phyloP scores from a whole-genome alignment of 2,329 filamentous ascomycete genomes.

The Dothideomycetes sp. region DNA sequence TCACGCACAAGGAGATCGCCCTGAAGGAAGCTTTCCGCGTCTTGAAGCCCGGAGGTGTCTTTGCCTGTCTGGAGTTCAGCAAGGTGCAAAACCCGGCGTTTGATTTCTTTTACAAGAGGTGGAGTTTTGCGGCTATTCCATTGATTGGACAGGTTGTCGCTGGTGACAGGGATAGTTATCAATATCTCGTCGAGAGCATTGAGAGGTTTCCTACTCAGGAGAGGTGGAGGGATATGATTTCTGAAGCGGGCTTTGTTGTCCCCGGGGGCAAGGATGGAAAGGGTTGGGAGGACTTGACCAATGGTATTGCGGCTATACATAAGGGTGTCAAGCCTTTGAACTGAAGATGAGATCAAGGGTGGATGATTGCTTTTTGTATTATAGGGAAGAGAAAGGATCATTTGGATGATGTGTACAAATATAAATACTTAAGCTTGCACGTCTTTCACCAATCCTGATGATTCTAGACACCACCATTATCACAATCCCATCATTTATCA shows the following conservation, averaged over 20 bases:
- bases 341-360: no score
- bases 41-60: constrained; percentile 87
- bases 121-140: constrained; percentile 91
- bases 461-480: no score
- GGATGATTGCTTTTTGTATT: no score
- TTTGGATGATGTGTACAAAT: no score
- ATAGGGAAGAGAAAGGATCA: no score
- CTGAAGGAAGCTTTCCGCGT: constrained; percentile 78
- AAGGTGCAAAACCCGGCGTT: constrained; percentile 71
- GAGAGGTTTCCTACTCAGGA: constrained; percentile 82
- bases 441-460: no score
- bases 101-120: constrained; percentile 82
- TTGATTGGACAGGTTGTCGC: constrained; percentile 92
- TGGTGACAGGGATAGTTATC: constrained; percentile 89
- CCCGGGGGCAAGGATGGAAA: constrained; percentile 42
- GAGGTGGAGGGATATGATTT: constrained; percentile 75
- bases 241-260: constrained; percentile 73
- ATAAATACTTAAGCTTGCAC: no score
- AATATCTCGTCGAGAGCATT: constrained; percentile 98
- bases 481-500: no score
- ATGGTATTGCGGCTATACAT: constrained; percentile 90
- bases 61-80: constrained; percentile 92
- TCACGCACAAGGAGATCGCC: constrained; percentile 80
- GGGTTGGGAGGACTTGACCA: constrained; percentile 79
- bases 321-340: constrained; percentile 75